Conservation (phyloP, 805 yeast genomes). For the Wickerhamiella slavikovae region DNA sequence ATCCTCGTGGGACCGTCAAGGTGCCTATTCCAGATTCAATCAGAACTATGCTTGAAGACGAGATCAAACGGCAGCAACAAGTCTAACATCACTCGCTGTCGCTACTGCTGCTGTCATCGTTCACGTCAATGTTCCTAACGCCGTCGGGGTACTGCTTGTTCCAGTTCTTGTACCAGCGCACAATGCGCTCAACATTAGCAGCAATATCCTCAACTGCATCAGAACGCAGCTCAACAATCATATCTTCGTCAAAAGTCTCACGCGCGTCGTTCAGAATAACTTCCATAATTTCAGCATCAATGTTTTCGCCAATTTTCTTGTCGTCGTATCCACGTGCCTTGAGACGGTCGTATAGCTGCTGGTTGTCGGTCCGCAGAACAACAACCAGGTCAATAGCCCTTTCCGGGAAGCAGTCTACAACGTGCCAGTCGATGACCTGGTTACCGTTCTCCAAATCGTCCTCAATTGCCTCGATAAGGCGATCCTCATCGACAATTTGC, state of each 20-base stretch:
- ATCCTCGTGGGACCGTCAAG: slow-evolving; percentile 12
- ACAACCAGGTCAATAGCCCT: slow-evolving; percentile 79
- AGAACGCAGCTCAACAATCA: slow-evolving; percentile 63
- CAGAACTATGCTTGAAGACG: slow-evolving; percentile 7
- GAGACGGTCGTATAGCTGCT: slow-evolving; percentile 53
- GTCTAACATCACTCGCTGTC: neutral
- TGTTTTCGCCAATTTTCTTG: slow-evolving; percentile 67
- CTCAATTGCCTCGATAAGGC: slow-evolving; percentile 61
- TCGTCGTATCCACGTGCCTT: slow-evolving; percentile 58
- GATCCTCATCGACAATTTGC: slow-evolving; percentile 82
- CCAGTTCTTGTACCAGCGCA: slow-evolving; percentile 65
- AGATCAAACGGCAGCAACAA: neutral
- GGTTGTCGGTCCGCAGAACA: slow-evolving; percentile 63
- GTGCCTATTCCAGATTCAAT: slow-evolving; percentile 14
- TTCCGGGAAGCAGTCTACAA: slow-evolving; percentile 89
- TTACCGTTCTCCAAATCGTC: slow-evolving; percentile 71
- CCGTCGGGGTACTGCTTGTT: slow-evolving; percentile 20
- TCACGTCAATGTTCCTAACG: slow-evolving; percentile 5
- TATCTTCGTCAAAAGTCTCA: slow-evolving; percentile 58
- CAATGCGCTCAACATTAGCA: slow-evolving; percentile 57
- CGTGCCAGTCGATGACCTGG: slow-evolving; percentile 88
- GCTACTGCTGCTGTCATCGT: neutral
- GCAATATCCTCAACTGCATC: slow-evolving; percentile 60
- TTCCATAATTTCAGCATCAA: slow-evolving; percentile 96
- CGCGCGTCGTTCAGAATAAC: slow-evolving; percentile 70